Conservation (phyloP, 2,329 filamentous ascomycete species). For the Phialophora chinensis region DNA sequence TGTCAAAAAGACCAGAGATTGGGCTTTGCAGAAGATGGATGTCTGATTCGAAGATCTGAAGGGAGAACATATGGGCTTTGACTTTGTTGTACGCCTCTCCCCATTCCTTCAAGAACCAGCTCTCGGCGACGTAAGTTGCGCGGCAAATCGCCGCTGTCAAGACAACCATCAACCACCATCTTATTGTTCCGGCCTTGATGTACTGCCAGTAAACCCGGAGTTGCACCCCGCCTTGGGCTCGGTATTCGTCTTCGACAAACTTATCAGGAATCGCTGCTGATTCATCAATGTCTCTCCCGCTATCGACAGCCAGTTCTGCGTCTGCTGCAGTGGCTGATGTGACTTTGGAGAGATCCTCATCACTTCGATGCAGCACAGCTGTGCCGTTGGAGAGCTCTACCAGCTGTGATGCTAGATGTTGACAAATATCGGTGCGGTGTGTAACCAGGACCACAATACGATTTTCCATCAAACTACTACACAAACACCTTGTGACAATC, state of each 20-base stretch:
- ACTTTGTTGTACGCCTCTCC: slow-evolving; percentile 71
- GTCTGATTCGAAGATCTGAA: slow-evolving; percentile 35
- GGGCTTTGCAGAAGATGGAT: slow-evolving; percentile 38
- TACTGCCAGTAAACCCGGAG: slow-evolving; percentile 82
- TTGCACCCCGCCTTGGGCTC: slow-evolving; percentile 76
- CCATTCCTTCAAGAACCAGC: slow-evolving; percentile 87
- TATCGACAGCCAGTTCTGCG: slow-evolving; percentile 43
- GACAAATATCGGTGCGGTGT: slow-evolving; percentile 72
- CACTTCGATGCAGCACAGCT: slow-evolving; percentile 55
- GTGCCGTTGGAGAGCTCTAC: slow-evolving; percentile 70
- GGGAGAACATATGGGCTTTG: slow-evolving; percentile 40
- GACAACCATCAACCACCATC: slow-evolving; percentile 73
- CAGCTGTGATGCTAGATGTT: slow-evolving; percentile 73
- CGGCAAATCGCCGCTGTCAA: slow-evolving; percentile 66
- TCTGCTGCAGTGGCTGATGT: slow-evolving; percentile 48
- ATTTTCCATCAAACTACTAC: slow-evolving; percentile 59
- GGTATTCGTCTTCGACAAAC: slow-evolving; percentile 78
- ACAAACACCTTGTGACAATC: slow-evolving; percentile 64
- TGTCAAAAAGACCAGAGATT: slow-evolving; percentile 50
- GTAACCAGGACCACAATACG: slow-evolving; percentile 66
- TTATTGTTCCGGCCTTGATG: slow-evolving; percentile 76
- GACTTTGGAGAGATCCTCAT: slow-evolving; percentile 48
- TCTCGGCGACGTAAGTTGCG: slow-evolving; percentile 67
- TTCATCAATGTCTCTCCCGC: slow-evolving; percentile 40
- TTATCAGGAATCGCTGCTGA: slow-evolving; percentile 68